Evolutionary conservation across 805 yeast species (phyloP).

Genomic region (Candida germanica): DNA sequence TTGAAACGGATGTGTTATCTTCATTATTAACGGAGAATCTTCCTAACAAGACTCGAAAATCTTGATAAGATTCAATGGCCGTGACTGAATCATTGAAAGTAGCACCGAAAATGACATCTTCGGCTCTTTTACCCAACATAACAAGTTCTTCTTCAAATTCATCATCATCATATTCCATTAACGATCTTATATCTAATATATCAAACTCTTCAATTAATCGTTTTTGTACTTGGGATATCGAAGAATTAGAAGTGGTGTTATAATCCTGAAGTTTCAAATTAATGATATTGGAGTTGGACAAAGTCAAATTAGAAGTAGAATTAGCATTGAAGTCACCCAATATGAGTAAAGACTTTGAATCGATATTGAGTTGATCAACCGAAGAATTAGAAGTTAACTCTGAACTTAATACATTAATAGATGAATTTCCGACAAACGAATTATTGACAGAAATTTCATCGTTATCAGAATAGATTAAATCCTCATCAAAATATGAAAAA

Average conservation of each 20-base stretch:
- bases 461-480: conserved; percentile 20
- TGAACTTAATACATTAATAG: conserved; percentile 35
- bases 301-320: conserved; percentile 19
- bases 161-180: conserved; percentile 11
- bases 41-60: conserved; percentile 29
- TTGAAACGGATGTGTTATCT: conserved; percentile 23
- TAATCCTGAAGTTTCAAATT: conserved; percentile 25
- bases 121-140: conserved; percentile 16
- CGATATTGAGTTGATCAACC: conserved; percentile 32
- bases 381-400: conserved; percentile 26
- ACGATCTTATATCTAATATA: background rate
- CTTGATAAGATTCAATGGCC: conserved; percentile 17
- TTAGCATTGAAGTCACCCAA: conserved; percentile 47
- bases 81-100: conserved; percentile 28
- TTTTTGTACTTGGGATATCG: conserved; percentile 17
- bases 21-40: conserved; percentile 25
- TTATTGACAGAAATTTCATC: conserved; percentile 27
- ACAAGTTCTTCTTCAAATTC: conserved; percentile 3
- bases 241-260: conserved; percentile 30
- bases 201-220: conserved; percentile 5
- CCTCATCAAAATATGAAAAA: conserved; percentile 42
- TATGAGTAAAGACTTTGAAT: conserved; percentile 33
- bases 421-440: conserved; percentile 39
- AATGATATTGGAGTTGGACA: conserved; percentile 26
- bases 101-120: conserved; percentile 22